A percentile compares a stretch with the other conserved stretches of the same genome.
Conservation (phyloP, 805 yeast species). For the Ogataea nitratoaversa region DNA sequence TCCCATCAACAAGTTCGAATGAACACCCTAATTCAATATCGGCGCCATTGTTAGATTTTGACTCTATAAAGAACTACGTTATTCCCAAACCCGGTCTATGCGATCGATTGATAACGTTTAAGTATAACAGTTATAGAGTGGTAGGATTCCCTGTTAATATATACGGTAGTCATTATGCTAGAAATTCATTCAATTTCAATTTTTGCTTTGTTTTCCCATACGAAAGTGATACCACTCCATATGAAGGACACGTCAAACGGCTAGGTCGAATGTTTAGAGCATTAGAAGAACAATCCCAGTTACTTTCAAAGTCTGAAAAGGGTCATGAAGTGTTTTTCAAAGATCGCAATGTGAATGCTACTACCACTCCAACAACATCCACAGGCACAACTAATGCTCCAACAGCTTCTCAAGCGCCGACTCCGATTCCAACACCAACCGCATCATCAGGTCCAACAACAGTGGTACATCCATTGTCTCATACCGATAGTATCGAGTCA, state of each 20-base stretch:
- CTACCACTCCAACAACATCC: too few species aligned
- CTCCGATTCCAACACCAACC: background rate
- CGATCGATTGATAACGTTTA: conserved; percentile 71
- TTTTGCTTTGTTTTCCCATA: conserved; percentile 88
- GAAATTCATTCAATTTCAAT: conserved; percentile 91
- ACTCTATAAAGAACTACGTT: conserved; percentile 80
- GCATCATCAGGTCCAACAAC: background rate
- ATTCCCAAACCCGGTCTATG: conserved; percentile 93
- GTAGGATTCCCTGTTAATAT: conserved; percentile 89
- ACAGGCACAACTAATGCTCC: too few species aligned
- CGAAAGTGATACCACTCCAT: conserved; percentile 76
- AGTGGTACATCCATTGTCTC: background rate
- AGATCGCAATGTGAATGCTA: too few species aligned
- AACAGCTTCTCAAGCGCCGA: too few species aligned
- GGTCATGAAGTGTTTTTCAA: conserved; percentile 42
- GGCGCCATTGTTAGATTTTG: conserved; percentile 65
- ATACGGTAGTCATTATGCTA: conserved; percentile 66
- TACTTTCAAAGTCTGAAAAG: conserved; percentile 54
- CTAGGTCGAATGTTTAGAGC: conserved; percentile 87
- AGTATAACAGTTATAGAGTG: conserved; percentile 64
- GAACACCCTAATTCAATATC: conserved; percentile 32
- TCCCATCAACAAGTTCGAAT: conserved; percentile 29
- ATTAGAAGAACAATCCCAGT: conserved; percentile 81
- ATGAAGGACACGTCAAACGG: conserved; percentile 78
- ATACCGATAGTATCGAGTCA: conserved; percentile 4